Evolutionary conservation across 345 rosid species (phyloP).

Genomic region (Citrus trifoliata): DNA sequence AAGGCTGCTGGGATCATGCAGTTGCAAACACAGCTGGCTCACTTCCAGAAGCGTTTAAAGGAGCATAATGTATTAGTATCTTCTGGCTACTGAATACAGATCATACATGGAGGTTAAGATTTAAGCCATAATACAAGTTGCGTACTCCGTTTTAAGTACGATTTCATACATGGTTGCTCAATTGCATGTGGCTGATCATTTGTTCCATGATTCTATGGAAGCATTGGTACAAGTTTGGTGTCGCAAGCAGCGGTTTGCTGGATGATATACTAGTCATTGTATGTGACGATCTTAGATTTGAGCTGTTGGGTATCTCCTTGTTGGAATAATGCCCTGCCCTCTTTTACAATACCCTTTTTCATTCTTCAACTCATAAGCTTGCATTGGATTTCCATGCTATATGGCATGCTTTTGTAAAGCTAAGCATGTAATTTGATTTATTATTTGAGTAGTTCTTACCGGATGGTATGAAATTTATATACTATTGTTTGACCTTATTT

Average conservation of each 20-base stretch:
- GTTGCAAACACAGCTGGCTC: slow-evolving; percentile 73
- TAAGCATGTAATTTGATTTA: slow-evolving; percentile 23
- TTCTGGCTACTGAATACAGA: slow-evolving; percentile 49
- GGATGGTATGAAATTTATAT: not conserved
- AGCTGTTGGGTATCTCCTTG: not conserved
- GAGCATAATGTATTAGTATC: slow-evolving; percentile 85
- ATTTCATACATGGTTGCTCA: not conserved
- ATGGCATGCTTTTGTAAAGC: slow-evolving; percentile 32
- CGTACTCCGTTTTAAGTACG: not conserved
- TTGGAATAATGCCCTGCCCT: not conserved
- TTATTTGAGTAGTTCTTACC: slow-evolving; percentile 5
- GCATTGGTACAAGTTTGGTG: not conserved
- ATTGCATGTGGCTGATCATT: not conserved
- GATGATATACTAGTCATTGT: slow-evolving; percentile 7
- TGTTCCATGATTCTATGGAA: slow-evolving; percentile 3
- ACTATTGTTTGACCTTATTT: not conserved
- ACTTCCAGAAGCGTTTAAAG: slow-evolving; percentile 86
- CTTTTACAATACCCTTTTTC: not conserved
- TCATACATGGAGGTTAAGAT: not conserved
- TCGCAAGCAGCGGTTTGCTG: slow-evolving; percentile 8
- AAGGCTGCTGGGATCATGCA: slow-evolving; percentile 88
- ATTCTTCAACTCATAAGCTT: slow-evolving; percentile 9
- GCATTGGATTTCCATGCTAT: slow-evolving; percentile 21
- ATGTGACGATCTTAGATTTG: not conserved
- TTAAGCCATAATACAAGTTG: not conserved